Conservation (phyloP, 768 basidiomycete species). For the Infundibulicybe gibba region DNA sequence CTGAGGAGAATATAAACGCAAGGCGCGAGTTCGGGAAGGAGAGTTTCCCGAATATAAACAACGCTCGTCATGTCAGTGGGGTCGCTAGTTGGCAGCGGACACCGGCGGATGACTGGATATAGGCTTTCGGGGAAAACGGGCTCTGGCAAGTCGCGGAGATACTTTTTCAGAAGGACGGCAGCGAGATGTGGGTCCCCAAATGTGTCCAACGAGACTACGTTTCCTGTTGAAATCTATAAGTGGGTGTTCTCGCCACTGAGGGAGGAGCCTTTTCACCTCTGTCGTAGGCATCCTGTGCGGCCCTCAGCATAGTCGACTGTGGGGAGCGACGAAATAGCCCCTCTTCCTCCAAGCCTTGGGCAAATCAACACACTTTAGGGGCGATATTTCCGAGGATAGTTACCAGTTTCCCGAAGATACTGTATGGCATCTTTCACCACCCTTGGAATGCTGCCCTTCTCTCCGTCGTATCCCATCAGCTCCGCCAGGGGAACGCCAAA, state of each 20-base stretch:
- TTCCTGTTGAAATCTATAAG: constrained; percentile 37
- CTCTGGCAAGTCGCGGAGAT: constrained; percentile 73
- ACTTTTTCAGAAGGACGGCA: constrained; percentile 85
- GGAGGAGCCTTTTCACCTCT: constrained; percentile 43
- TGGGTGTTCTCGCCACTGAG: constrained; percentile 1
- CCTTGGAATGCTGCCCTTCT: constrained; percentile 79
- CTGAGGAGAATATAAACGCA: constrained; percentile 75
- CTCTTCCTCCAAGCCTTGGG: constrained; percentile 60
- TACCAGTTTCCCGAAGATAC: constrained; percentile 62
- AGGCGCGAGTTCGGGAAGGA: constrained; percentile 65
- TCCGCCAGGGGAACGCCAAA: constrained; percentile 84
- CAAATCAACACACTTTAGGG: not conserved
- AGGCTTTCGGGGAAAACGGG: constrained; percentile 73
- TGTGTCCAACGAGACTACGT: constrained; percentile 73
- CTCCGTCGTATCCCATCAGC: constrained; percentile 79
- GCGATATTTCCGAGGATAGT: constrained; percentile 11
- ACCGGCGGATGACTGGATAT: constrained; percentile 63
- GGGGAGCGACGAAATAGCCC: constrained; percentile 86
- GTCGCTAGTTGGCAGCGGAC: constrained; percentile 55
- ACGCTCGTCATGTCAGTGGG: constrained; percentile 55
- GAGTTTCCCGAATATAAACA: constrained; percentile 61
- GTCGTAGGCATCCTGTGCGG: constrained; percentile 83
- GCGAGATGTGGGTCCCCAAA: constrained; percentile 79
- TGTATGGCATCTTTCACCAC: constrained; percentile 75
- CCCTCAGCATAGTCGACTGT: constrained; percentile 60